phyloP scores from a whole-genome alignment of 441 rosid genomes.

The Melastoma candidum region DNA sequence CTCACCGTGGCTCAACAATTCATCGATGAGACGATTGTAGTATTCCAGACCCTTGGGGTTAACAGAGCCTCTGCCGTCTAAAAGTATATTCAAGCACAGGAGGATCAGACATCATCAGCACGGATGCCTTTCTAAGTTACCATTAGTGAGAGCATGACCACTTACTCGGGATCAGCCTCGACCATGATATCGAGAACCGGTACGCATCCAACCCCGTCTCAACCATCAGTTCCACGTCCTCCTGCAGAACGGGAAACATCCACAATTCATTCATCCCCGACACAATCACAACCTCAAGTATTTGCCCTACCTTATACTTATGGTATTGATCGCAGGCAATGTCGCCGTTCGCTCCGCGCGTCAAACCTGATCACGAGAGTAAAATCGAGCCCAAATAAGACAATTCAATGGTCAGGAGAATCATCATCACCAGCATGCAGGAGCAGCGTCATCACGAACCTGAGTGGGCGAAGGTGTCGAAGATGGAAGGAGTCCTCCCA shows the following conservation, averaged over 20 bases:
- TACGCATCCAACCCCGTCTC: too few species aligned
- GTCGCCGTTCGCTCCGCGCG: constrained; percentile 19
- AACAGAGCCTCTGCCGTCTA: constrained; percentile 19
- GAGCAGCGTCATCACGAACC: not conserved
- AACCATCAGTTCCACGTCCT: not conserved
- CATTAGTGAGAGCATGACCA: not conserved
- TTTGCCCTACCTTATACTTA: constrained; percentile 13
- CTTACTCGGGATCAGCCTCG: constrained; percentile 19
- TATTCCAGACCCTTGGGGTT: constrained; percentile 19
- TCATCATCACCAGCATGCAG: too few species aligned
- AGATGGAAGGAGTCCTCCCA: constrained; percentile 21
- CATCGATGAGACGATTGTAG: constrained; percentile 19
- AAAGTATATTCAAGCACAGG: constrained; percentile 3
- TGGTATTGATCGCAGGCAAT: constrained; percentile 19
- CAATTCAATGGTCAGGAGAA: too few species aligned
- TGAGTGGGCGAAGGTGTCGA: constrained; percentile 13
- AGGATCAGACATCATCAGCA: not conserved
- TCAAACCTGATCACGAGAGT: constrained; percentile 5
- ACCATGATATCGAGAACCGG: constrained; percentile 15
- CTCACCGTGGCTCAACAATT: constrained; percentile 13
- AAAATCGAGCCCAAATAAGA: too few species aligned
- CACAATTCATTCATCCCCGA: not conserved
- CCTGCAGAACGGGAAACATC: not conserved
- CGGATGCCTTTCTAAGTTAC: too few species aligned
- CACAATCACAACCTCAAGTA: too few species aligned